Evolutionary conservation across 306 rosid species (phyloP).

Genomic region (Trifolium pratense): DNA sequence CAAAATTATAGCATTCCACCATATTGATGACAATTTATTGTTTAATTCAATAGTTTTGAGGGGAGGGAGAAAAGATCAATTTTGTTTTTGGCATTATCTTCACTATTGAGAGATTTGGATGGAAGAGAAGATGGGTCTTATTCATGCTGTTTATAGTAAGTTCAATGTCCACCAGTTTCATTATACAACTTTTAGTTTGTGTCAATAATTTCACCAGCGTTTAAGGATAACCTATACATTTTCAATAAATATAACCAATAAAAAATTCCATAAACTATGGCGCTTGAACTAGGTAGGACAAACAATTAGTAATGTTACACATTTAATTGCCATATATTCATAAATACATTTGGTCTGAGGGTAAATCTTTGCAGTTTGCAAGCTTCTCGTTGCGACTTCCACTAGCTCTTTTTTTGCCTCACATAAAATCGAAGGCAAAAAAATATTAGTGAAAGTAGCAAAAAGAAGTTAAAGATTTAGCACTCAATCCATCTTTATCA

Average conservation of each 20-base stretch:
- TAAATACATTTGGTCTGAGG: constrained; percentile 42
- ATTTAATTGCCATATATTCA: constrained; percentile 33
- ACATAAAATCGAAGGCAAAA: constrained; percentile 55
- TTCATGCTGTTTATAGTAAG: too few relatives aligned
- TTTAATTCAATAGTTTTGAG: too few relatives aligned
- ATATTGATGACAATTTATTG: neutral
- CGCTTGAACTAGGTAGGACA: neutral
- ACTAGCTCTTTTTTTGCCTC: constrained; percentile 81
- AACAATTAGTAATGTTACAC: constrained; percentile 1
- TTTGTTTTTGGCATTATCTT: neutral
- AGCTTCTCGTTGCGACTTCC: constrained; percentile 99
- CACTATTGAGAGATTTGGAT: neutral
- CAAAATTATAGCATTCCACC: neutral
- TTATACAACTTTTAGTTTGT: too few relatives aligned
- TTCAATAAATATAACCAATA: too few relatives aligned
- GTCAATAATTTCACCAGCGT: too few relatives aligned
- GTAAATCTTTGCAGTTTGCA: constrained; percentile 53
- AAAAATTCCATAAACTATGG: neutral
- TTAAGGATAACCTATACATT: too few relatives aligned
- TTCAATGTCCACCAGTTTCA: too few relatives aligned
- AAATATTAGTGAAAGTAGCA: constrained; percentile 90
- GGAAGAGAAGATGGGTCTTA: neutral
- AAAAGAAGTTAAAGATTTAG: constrained; percentile 87
- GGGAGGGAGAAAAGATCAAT: neutral
- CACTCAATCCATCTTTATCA: constrained; percentile 37